These are phyloP conservation scores for Fusarium napiforme DNA, from an alignment of 2,329 filamentous ascomycete species.

Conservation along the genomic window DNA sequence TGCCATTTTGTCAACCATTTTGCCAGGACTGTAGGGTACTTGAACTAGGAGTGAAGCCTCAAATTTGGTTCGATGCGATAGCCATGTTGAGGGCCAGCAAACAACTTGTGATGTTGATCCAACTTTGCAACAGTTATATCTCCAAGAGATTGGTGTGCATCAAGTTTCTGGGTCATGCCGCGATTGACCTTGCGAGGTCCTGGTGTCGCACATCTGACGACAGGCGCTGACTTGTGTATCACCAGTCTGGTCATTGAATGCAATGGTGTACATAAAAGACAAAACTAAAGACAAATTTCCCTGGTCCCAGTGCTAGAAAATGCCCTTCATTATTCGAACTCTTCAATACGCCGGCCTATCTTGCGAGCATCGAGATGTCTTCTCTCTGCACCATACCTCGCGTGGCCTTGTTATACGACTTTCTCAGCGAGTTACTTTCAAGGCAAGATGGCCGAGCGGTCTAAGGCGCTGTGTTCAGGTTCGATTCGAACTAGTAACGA, in stretches of 20 bases:
- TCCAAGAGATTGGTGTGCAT: accelerated
- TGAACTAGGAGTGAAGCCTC: accelerated
- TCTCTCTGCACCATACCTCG: accelerated
- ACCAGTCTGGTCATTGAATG: accelerated
- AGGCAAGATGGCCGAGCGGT: slow-evolving; percentile 36
- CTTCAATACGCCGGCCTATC: accelerated
- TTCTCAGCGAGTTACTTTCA: accelerated
- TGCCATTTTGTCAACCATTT: background rate
- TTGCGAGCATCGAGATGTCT: background rate
- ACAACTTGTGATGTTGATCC: too few relatives aligned
- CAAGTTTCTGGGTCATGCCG: background rate
- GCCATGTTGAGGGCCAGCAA: background rate
- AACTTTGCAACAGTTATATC: background rate
- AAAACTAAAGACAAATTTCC: too few relatives aligned
- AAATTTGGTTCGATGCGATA: background rate
- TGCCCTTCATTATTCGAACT: accelerated
- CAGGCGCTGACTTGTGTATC: accelerated
- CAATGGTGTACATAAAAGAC: too few relatives aligned
- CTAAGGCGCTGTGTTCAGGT: slow-evolving; percentile 43
- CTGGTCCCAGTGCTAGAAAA: accelerated
- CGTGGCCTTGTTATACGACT: accelerated
- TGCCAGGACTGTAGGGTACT: background rate
- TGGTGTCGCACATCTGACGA: too few relatives aligned
- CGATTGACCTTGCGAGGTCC: background rate
- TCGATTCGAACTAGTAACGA: slow-evolving; percentile 33